These are phyloP conservation scores for Eucalyptus regnans DNA, from an alignment of 345 rosid genomes.

Conservation along the genomic window DNA sequence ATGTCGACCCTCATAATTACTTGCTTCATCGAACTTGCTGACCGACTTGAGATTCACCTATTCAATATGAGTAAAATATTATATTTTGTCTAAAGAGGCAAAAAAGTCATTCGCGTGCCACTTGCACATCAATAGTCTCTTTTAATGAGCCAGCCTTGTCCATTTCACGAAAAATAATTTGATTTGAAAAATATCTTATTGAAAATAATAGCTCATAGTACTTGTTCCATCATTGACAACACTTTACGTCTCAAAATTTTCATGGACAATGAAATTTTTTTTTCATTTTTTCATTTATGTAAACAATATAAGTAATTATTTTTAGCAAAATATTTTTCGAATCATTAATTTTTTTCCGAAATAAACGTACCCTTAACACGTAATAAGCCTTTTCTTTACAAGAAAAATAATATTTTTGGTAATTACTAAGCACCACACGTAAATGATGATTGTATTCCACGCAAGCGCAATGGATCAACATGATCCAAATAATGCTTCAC, in stretches of 20 bases:
- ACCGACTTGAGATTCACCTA: not conserved
- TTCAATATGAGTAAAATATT: not conserved
- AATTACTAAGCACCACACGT: not conserved
- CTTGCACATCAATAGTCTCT: not conserved
- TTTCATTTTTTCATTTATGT: not conserved
- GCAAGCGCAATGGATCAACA: not conserved
- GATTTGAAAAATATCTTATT: not conserved
- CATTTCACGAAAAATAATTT: not conserved
- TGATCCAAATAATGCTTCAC: not conserved
- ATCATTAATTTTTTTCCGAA: not conserved
- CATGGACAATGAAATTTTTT: not conserved
- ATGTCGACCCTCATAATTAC: not conserved
- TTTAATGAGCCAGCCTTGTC: not conserved
- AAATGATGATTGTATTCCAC: not conserved
- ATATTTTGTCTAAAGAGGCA: not conserved
- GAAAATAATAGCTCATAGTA: not conserved
- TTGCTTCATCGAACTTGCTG: not conserved
- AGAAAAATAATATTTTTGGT: not conserved
- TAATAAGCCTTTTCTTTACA: not conserved
- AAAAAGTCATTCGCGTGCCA: not conserved
- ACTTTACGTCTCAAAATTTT: not conserved
- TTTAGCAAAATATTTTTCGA: not conserved
- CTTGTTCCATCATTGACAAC: not conserved
- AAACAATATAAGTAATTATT: not conserved
- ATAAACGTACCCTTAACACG: fast-evolving